Evolutionary conservation across 2,329 filamentous ascomycete genomes (phyloP).

Genomic region (Harringtonia aguacate): DNA sequence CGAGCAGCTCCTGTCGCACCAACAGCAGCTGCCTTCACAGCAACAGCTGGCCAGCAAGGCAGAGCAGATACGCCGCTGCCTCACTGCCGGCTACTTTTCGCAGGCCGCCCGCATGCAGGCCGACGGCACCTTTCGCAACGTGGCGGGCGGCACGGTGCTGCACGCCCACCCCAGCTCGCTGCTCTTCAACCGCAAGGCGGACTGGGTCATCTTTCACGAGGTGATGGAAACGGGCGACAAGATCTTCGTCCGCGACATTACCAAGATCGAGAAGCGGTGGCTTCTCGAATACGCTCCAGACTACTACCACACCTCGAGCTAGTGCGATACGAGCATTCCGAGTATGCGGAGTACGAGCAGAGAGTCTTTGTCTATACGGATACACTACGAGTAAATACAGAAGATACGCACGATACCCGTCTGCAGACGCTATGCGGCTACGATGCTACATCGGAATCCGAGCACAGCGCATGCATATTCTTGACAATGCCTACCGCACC

Average conservation of each 20-base stretch:
- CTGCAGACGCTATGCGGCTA: too few relatives aligned
- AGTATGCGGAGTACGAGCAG: too few relatives aligned
- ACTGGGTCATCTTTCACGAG: conserved; percentile 95
- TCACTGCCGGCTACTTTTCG: conserved; percentile 85
- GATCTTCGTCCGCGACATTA: conserved; percentile 82
- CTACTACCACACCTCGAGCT: conserved; percentile 48
- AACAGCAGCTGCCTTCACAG: conserved; percentile 14
- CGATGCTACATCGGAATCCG: too few relatives aligned
- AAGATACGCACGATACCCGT: too few relatives aligned
- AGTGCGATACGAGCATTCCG: too few relatives aligned
- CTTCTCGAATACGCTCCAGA: conserved; percentile 77
- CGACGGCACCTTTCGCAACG: conserved; percentile 79
- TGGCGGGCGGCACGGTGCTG: conserved; percentile 67
- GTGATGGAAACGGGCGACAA: conserved; percentile 83
- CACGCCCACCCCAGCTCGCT: conserved; percentile 86
- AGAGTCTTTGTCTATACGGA: too few relatives aligned
- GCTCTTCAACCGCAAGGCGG: conserved; percentile 93
- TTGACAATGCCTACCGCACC: too few relatives aligned
- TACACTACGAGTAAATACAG: too few relatives aligned
- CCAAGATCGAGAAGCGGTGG: conserved; percentile 91
- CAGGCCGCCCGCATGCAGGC: conserved; percentile 90
- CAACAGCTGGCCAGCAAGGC: conserved; percentile 29
- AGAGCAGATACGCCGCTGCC: conserved; percentile 71
- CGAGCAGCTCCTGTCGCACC: conserved; percentile 12
- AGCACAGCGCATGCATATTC: too few relatives aligned